These are phyloP conservation scores for Calocybe gangraenosa DNA, from an alignment of 768 basidiomycete genomes.

Conservation along the genomic window DNA sequence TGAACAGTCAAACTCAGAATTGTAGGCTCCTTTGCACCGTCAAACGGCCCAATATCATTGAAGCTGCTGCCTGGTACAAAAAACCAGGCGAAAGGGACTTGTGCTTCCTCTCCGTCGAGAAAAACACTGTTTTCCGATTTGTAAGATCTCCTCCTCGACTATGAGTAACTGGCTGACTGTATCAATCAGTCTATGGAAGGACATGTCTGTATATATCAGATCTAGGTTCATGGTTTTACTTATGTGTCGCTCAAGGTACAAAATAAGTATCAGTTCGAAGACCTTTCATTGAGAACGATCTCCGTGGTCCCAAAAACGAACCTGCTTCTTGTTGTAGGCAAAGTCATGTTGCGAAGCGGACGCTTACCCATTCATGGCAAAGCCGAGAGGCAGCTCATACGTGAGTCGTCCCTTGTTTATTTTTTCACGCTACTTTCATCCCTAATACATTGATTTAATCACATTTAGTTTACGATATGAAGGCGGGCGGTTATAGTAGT, in stretches of 20 bases:
- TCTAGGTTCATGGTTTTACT: not conserved
- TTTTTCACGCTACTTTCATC: not conserved
- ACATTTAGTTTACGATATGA: not conserved
- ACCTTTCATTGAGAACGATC: slow-evolving; percentile 1
- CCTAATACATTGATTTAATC: not conserved
- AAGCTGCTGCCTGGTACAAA: slow-evolving; percentile 3
- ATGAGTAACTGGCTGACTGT: not conserved
- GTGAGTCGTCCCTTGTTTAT: not conserved
- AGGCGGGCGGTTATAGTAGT: not conserved
- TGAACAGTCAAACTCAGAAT: not conserved
- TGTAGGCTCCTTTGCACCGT: not conserved
- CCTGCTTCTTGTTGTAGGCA: slow-evolving; percentile 1
- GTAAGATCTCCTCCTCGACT: slow-evolving; percentile 3
- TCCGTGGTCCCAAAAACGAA: not conserved
- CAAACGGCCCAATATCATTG: slow-evolving; percentile 4
- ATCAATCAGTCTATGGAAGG: not conserved
- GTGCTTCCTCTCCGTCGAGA: slow-evolving; percentile 1
- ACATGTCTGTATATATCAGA: not conserved
- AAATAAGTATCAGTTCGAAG: not conserved
- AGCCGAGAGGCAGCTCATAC: slow-evolving; percentile 5
- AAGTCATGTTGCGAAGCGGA: not conserved
- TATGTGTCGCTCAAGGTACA: not conserved
- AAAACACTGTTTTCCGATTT: slow-evolving; percentile 4
- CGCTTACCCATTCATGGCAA: not conserved
- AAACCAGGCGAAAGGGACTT: not conserved